Percentiles rank a stretch among this genome's conserved stretches.
phyloP scores from a whole-genome alignment of 164 flowering plant genomes.

The Nymphaea thermarum region DNA sequence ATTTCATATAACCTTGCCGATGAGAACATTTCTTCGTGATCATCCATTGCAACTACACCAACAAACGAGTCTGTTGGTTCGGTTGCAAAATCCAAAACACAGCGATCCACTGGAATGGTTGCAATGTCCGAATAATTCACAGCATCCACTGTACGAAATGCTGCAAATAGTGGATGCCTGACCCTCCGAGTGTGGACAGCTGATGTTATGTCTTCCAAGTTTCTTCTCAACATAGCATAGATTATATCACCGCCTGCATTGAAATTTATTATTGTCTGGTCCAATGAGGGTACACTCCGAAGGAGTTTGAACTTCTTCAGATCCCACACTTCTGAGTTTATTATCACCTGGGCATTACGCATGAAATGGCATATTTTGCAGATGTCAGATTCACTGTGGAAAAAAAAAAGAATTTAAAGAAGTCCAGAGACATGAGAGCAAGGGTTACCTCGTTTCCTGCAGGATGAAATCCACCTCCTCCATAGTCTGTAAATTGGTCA shows the following conservation, averaged over 20 bases:
- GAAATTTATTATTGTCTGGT: conserved; percentile 74
- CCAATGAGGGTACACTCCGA: conserved; percentile 78
- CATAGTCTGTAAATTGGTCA: conserved; percentile 90
- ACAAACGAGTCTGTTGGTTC: conserved; percentile 86
- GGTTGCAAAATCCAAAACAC: conserved; percentile 82
- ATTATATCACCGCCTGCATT: conserved; percentile 79
- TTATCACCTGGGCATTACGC: conserved; percentile 52
- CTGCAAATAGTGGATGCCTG: conserved; percentile 72
- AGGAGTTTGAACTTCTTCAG: conserved; percentile 76
- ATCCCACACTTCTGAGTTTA: conserved; percentile 98
- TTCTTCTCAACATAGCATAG: conserved; percentile 68
- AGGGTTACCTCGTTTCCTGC: conserved; percentile 85
- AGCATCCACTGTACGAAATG: conserved; percentile 86
- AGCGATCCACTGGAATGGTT: conserved; percentile 77
- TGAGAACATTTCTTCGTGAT: conserved; percentile 76
- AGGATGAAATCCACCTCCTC: conserved; percentile 99
- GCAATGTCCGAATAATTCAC: conserved; percentile 89
- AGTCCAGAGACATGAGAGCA: not conserved
- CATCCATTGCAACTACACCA: conserved; percentile 87
- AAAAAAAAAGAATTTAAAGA: not conserved
- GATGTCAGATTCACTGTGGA: not conserved
- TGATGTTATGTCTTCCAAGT: conserved; percentile 72
- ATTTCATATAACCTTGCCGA: conserved; percentile 84
- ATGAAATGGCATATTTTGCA: not conserved
- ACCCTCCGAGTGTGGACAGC: conserved; percentile 67